Conservation (phyloP, 495 filamentous ascomycete genomes). For the Penicillium samsonianum region DNA sequence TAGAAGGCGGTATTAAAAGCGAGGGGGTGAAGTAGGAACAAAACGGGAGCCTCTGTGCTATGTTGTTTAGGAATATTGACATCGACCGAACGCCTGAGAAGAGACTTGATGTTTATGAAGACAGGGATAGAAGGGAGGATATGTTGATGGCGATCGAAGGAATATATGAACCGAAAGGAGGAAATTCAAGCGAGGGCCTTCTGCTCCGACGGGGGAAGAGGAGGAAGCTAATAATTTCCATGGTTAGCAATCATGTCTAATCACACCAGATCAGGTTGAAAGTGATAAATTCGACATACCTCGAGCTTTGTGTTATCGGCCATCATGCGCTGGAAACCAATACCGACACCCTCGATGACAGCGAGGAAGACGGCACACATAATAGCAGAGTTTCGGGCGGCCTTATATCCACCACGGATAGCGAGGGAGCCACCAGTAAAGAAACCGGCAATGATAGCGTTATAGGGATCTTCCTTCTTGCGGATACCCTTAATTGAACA, state of each 20-base stretch:
- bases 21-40: conserved; percentile 30
- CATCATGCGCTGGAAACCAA: conserved; percentile 96
- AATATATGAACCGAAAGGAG: conserved; percentile 9
- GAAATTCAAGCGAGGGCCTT: conserved; percentile 45
- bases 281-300: conserved; percentile 39
- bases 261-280: conserved; percentile 2
- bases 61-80: conserved; percentile 40
- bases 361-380: conserved; percentile 91
- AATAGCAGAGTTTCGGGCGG: conserved; percentile 90
- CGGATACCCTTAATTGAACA: conserved; percentile 95
- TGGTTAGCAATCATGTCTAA: background rate
- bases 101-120: conserved; percentile 42
- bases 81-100: conserved; percentile 51
- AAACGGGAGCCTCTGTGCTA: conserved; percentile 39
- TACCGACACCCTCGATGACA: conserved; percentile 97
- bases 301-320: conserved; percentile 88
- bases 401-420: conserved; percentile 83
- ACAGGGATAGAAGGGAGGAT: conserved; percentile 23
- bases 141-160: conserved; percentile 17
- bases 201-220: conserved; percentile 43
- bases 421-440: conserved; percentile 93
- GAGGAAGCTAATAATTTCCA: conserved; percentile 33
- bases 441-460: conserved; percentile 94
- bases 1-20: conserved; percentile 16
- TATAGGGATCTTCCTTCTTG: conserved; percentile 97